Base-by-base conservation (phyloP, 768 basidiomycete species). In the Tulasnella sp. region DNA sequence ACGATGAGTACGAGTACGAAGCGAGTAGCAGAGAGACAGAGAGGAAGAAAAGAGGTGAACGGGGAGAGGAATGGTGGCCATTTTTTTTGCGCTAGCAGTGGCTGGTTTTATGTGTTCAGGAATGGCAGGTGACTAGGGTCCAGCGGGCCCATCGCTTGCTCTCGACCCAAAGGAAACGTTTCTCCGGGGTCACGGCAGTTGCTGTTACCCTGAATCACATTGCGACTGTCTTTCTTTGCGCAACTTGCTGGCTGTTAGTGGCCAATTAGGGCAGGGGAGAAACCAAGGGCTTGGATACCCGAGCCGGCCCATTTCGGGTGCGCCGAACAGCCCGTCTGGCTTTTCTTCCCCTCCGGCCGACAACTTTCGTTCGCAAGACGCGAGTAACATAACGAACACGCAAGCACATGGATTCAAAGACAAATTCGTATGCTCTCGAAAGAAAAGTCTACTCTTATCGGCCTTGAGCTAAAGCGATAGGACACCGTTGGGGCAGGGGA, bases 141-240 rank as follows among this genome's bases (percentile, higher is more conserved):
- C 61, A 35, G 26, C 61, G 61, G 61, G 35, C 35, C 23, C 23
- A 67, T 67, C 61, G 61, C 61, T 67, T 1, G 61, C 61, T 67
- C 61, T 67, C 61, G 61, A 67, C 61, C 61, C n/a, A 26, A 2
- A 26, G 26, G 26, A 67, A 67, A 67, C 61, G 61, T 67, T 67
- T 67, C 61, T 29, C 61, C 61, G 57, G 10, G 44, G 61, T 67
- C 61, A 67, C 61, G 61, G 61, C 61, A 67, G 61, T 67, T 67
- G 61, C 61, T 67, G 61, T 67, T 67, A 35, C 61, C 61, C 61
- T 67, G 61, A 67, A 67, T 67, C 61, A 67, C 61, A 67, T 67
- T 67, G 61, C 29, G 32, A 2, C 13, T 67, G 16, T 35, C 11
- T 35, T 35, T 67, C 32, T 67, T 35, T 67, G 23, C 26, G 61